Conservation (phyloP, 2,329 filamentous ascomycete species). For the Colletotrichum sp. region DNA sequence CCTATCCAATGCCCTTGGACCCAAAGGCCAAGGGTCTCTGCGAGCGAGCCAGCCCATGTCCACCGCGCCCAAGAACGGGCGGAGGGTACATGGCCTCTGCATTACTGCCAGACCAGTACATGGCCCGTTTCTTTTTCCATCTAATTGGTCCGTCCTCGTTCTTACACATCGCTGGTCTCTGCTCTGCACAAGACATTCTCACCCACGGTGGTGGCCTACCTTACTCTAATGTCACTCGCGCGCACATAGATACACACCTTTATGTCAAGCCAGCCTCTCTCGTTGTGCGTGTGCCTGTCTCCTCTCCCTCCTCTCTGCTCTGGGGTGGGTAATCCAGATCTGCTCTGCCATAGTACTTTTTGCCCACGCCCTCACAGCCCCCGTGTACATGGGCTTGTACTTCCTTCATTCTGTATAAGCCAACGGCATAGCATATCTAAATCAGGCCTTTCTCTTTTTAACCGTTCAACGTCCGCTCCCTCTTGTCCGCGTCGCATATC, state of each 20-base stretch:
- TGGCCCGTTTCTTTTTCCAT: slow-evolving; percentile 14
- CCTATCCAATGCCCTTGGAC: slow-evolving; percentile 12
- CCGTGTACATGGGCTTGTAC: slow-evolving; percentile 10
- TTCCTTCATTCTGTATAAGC: slow-evolving; percentile 6
- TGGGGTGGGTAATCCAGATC: not conserved
- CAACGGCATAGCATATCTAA: slow-evolving; percentile 19
- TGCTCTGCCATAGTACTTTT: not conserved
- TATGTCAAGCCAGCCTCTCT: slow-evolving; percentile 1
- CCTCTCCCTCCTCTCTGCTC: not conserved
- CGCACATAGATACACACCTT: slow-evolving; percentile 14
- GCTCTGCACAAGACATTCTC: not conserved
- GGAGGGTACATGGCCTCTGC: slow-evolving; percentile 33
- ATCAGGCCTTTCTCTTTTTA: slow-evolving; percentile 15
- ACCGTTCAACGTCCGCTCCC: slow-evolving; percentile 21
- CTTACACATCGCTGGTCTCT: not conserved
- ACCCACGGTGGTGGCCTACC: not conserved
- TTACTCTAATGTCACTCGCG: not conserved
- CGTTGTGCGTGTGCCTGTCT: not conserved
- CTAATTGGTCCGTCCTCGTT: slow-evolving; percentile 1
- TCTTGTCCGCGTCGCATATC: slow-evolving; percentile 10
- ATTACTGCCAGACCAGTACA: not conserved
- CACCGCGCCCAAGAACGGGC: slow-evolving; percentile 34
- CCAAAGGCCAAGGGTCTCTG: slow-evolving; percentile 12
- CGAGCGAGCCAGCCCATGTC: slow-evolving; percentile 10
- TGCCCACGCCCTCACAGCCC: slow-evolving; percentile 19